A percentile compares a stretch with the other conserved stretches of the same genome.
These are phyloP conservation scores for Yarrowia sp. DNA, from an alignment of 805 yeast genomes.

Conservation along the genomic window DNA sequence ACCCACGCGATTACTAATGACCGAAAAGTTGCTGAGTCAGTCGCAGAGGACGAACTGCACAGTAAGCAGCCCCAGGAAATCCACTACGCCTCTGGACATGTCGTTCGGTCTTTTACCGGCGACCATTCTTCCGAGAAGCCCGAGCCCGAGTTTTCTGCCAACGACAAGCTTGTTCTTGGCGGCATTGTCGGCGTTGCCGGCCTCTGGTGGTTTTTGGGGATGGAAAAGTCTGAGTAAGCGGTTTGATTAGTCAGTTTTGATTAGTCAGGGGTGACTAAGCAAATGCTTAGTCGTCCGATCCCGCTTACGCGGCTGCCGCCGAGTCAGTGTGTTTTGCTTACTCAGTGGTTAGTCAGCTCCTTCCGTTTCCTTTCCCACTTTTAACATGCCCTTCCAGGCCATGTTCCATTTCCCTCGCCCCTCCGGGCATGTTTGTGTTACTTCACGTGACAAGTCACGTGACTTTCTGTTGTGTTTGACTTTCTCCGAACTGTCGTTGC, in stretches of 20 bases:
- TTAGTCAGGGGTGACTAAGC: too few relatives aligned
- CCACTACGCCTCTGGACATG: slow-evolving; percentile 15
- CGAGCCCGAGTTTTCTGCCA: neutral
- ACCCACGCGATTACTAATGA: neutral
- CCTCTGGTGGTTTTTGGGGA: slow-evolving; percentile 41
- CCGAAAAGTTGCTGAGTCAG: slow-evolving; percentile 1
- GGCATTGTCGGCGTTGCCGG: slow-evolving; percentile 37
- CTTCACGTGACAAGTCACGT: slow-evolving; percentile 2
- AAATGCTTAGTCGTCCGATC: too few relatives aligned
- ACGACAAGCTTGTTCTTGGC: slow-evolving; percentile 37
- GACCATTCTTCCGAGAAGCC: neutral
- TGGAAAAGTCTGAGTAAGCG: slow-evolving; percentile 27
- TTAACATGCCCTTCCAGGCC: neutral
- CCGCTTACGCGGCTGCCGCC: too few relatives aligned
- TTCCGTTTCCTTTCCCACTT: neutral
- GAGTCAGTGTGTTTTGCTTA: too few relatives aligned
- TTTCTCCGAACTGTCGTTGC: neutral
- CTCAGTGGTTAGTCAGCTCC: too few relatives aligned
- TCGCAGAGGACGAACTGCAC: slow-evolving; percentile 16
- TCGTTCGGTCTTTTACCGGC: neutral
- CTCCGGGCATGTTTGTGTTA: neutral
- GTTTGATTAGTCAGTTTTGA: neutral
- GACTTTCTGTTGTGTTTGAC: neutral
- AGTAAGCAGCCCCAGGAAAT: slow-evolving; percentile 13
- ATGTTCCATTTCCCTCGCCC: neutral